phyloP scores from a whole-genome alignment of 768 basidiomycete species.

The Serendipita sp. region DNA sequence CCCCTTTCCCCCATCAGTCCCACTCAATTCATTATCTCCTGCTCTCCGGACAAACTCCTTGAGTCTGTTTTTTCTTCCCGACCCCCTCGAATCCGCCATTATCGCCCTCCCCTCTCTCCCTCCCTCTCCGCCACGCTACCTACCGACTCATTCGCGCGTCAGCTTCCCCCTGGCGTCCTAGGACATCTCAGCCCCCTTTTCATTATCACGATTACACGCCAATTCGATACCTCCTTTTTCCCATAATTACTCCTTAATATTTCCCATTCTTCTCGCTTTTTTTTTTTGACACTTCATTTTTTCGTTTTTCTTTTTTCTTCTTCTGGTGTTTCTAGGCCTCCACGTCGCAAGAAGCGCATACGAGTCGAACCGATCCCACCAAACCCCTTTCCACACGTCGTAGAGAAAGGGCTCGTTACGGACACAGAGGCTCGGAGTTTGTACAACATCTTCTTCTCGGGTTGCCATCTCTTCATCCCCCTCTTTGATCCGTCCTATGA shows the following conservation, averaged over 20 bases:
- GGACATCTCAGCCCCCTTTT: too few species aligned
- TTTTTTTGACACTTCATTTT: too few species aligned
- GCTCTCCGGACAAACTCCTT: not conserved
- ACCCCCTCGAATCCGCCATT: not conserved
- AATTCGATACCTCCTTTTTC: too few species aligned
- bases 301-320: too few species aligned
- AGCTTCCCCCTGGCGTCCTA: too few species aligned
- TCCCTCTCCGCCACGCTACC: too few species aligned
- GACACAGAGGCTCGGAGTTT: conserved; percentile 80
- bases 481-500: conserved; percentile 87
- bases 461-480: conserved; percentile 92
- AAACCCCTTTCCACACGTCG: conserved; percentile 77
- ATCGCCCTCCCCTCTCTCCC: not conserved
- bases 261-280: too few species aligned
- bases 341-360: conserved; percentile 64
- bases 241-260: too few species aligned
- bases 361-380: conserved; percentile 67
- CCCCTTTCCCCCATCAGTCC: conserved; percentile 1
- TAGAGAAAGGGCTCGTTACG: conserved; percentile 78
- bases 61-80: not conserved
- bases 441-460: conserved; percentile 90
- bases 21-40: not conserved
- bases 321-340: not conserved
- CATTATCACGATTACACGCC: too few species aligned
- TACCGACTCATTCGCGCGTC: too few species aligned